Evolutionary conservation across 768 basidiomycete species (phyloP), one percentile per base, ranked within the genome.

Genomic region (Lyophyllum shimeji): DNA sequence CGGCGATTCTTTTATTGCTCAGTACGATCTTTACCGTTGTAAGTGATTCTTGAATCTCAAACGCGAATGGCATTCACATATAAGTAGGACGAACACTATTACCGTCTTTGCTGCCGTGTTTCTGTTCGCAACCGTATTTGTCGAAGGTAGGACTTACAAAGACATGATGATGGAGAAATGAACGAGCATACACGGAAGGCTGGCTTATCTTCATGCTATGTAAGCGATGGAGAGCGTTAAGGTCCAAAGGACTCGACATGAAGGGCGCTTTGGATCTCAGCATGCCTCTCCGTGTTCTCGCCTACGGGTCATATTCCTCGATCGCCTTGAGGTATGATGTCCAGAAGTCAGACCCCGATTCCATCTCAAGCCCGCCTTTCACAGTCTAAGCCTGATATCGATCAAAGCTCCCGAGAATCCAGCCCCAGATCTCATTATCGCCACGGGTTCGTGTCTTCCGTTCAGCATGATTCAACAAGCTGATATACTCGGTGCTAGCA

Each of bases 1-100:
- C 74, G 80, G 24, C 76, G 79, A 5, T 80, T 78, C 58, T 81
- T 82, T 60, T 81, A 81, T 61, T 82, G 81, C 59, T 81, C 79
- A 3, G 69, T 81, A 7, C 58, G 76, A 13, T 71, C 64, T 9
- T 29, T 60, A 2, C 53, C 66, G 7, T 60, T 80, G 78, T 80
- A 60, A 59, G 74, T 63, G 0, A 33, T 7, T 1, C 40, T 17
- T 2, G 7, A 39, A 15, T 13, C n/a, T 1, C 50, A n/a, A 33
- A 23, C 18, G n/a, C 27, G 20, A 5, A 7, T 7, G 42, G 29
- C 39, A 44, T 11, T 42, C 45, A 47, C n/a, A 44, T 23, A 13
- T n/a, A 34, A 13, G 27, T 55, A 81, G 79, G 43, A 76, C 79
- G 8, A 71, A 76, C 55, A 71, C 72, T 7, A 65, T 81, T 20